phyloP scores from a whole-genome alignment of 345 rosid species.

The Carallia pectinifolia region DNA sequence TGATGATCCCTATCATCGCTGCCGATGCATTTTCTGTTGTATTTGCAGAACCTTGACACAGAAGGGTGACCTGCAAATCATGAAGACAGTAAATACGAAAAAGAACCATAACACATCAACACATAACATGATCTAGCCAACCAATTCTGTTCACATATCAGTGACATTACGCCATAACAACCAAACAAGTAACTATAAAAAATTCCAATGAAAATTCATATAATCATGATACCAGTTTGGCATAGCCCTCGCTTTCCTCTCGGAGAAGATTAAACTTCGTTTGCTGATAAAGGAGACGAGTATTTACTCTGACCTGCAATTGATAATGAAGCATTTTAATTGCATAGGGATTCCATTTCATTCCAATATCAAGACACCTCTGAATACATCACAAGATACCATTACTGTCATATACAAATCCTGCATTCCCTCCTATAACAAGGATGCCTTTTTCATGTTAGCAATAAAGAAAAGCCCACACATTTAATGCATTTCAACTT shows the following conservation, averaged over 20 bases:
- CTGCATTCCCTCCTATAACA: neutral
- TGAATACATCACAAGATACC: too few species aligned
- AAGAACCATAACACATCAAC: neutral
- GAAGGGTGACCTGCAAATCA: constrained; percentile 74
- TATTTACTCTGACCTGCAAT: constrained; percentile 91
- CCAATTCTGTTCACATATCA: too few species aligned
- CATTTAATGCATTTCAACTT: too few species aligned
- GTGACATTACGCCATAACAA: too few species aligned
- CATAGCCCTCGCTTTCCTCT: constrained; percentile 99
- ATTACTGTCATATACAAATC: too few species aligned
- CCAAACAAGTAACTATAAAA: neutral
- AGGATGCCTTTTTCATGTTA: neutral
- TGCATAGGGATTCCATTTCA: neutral
- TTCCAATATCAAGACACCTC: neutral
- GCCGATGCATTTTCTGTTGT: constrained; percentile 57
- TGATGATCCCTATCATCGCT: constrained; percentile 86
- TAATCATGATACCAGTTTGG: constrained; percentile 70
- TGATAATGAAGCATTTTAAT: constrained; percentile 17
- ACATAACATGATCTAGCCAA: neutral
- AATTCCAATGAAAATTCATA: neutral
- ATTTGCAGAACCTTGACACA: constrained; percentile 75
- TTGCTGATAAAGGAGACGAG: constrained; percentile 98
- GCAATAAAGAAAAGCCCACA: too few species aligned
- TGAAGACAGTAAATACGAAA: neutral
- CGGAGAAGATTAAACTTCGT: constrained; percentile 97